Base-by-base conservation (phyloP, 768 basidiomycete species). In the Auriscalpium vulgare region DNA sequence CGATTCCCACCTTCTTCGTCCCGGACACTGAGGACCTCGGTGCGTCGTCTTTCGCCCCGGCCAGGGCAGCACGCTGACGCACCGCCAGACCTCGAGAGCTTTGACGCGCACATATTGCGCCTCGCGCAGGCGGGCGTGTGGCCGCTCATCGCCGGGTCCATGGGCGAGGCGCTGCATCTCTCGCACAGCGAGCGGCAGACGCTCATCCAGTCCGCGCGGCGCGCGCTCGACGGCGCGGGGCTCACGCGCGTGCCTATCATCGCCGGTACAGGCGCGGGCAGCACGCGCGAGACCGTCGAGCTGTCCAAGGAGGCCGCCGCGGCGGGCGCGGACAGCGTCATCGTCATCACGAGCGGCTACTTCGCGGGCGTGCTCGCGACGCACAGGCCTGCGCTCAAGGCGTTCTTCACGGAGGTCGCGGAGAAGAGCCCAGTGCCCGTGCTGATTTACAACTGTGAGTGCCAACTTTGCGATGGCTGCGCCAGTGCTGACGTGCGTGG, bases 291-390 rank as follows among this genome's bases (percentile, higher is more conserved):
- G 67, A 91, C 91, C 36, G 74, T 95, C 48, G 75, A 84, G 55
- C 73, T 94, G 19, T 80, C 81, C 57, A 78, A 79, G 38, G 84
- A 88, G 67, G 92, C 92, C 16, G 91, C 89, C 11, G 77, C 74
- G 17, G 87, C 88, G 21, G 94, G 95, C 29, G 93, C 95, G 6
- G 91, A 95, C 69, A 88, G 82, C 63, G 81, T 78, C 38, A 91
- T 95, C 62, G 87, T 91, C 59, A 94, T 95, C 66, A 75, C 84
- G 19, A 86, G 87, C 62, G 91, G 91, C 50, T 95, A 93, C 74
- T 97, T 85, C 65, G 87, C 91, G 35, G 88, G 90, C 8, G 86
- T 78, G 11, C 75, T 93, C 61, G 75, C 77, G 38, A 71, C 69
- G 21, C 77, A 86, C 68, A 77, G 71, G 64, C 71, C 72, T 34